These are phyloP conservation scores for Eragrostis curvula DNA, from an alignment of 176 grass and related monocot genomes.

Conservation along the genomic window DNA sequence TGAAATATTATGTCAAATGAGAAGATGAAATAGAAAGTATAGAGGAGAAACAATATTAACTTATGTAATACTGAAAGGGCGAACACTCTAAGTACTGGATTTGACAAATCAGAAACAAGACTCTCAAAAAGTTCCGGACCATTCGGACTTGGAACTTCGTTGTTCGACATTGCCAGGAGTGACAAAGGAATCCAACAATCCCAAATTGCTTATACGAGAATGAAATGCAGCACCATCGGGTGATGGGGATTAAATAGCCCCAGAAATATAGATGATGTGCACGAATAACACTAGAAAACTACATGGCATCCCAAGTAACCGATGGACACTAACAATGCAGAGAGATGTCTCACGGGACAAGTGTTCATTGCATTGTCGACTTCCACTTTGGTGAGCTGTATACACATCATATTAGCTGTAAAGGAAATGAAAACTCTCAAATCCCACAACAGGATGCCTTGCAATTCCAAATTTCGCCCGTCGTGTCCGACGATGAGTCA, in stretches of 20 bases:
- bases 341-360: not conserved
- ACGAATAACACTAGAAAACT: not conserved
- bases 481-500: not conserved
- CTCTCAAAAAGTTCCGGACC: not conserved
- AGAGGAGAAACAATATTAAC: conserved; percentile 10
- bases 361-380: not conserved
- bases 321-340: not conserved
- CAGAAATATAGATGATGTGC: not conserved
- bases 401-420: not conserved
- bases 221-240: not conserved
- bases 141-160: not conserved
- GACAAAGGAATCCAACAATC: not conserved
- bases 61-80: conserved; percentile 14
- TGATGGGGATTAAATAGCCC: not conserved
- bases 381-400: conserved; percentile 27
- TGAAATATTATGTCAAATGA: not conserved
- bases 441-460: not conserved
- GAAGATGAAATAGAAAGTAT: not conserved
- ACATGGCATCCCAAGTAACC: conserved; percentile 21
- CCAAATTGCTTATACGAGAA: not conserved
- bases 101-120: conserved; percentile 26
- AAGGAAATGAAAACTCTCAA: conserved; percentile 11
- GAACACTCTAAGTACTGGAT: not conserved
- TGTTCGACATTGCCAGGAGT: not conserved
- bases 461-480: not conserved